phyloP scores from a whole-genome alignment of 306 rosid species.

The Quercus agrifolia region DNA sequence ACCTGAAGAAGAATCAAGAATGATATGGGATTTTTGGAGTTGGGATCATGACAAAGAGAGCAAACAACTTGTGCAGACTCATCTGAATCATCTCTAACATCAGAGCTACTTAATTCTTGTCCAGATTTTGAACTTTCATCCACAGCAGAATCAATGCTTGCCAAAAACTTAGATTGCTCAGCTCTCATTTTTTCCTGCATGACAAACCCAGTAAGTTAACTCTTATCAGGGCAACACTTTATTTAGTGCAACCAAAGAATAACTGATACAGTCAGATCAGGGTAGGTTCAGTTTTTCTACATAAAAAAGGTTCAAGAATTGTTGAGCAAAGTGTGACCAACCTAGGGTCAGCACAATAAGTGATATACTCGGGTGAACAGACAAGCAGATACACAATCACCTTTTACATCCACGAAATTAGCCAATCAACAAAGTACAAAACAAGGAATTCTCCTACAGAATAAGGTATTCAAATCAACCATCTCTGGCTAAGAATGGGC shows the following conservation, averaged over 20 bases:
- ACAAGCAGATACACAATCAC: slow-evolving; percentile 11
- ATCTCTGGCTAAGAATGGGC: background rate
- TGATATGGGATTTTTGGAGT: slow-evolving; percentile 64
- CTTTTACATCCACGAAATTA: slow-evolving; percentile 12
- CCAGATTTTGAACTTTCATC: slow-evolving; percentile 59
- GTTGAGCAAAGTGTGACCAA: slow-evolving; percentile 6
- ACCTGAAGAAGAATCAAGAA: slow-evolving; percentile 86
- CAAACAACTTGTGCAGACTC: slow-evolving; percentile 68
- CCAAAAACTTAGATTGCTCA: slow-evolving; percentile 86
- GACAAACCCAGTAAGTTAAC: slow-evolving; percentile 12
- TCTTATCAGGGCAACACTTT: slow-evolving; percentile 15
- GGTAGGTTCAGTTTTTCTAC: background rate
- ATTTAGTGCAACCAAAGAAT: slow-evolving; percentile 9
- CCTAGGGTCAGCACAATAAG: background rate
- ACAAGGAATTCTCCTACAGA: background rate
- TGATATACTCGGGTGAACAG: background rate
- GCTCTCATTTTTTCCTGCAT: slow-evolving; percentile 89
- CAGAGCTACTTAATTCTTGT: slow-evolving; percentile 36
- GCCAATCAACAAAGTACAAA: background rate
- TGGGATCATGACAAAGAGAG: slow-evolving; percentile 89
- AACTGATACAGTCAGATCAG: background rate
- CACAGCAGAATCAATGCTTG: slow-evolving; percentile 48
- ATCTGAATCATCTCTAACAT: slow-evolving; percentile 43
- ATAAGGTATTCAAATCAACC: background rate
- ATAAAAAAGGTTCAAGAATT: background rate